phyloP scores from a whole-genome alignment of 2,329 filamentous ascomycete genomes.

The Hypomyces perniciosus region DNA sequence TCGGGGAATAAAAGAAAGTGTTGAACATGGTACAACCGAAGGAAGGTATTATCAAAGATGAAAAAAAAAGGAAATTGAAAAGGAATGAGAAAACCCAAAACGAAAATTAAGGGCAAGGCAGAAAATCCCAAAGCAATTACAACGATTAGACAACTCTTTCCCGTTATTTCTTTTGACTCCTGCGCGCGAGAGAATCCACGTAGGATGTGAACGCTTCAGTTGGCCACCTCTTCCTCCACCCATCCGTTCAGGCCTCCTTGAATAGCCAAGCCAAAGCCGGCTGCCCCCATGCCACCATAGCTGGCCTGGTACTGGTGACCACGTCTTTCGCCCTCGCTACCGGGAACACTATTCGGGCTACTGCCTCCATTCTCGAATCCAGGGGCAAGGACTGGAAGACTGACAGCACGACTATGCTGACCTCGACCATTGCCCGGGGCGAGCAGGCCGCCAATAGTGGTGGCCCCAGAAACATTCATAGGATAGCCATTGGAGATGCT shows the following conservation, averaged over 20 bases:
- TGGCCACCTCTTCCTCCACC: constrained; percentile 61
- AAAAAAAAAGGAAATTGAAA: constrained; percentile 14
- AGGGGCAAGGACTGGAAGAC: constrained; percentile 67
- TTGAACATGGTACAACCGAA: constrained; percentile 13
- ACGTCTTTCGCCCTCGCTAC: constrained; percentile 48
- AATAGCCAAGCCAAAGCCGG: constrained; percentile 56
- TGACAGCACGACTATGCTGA: constrained; percentile 76
- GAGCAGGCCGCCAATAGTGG: constrained; percentile 70
- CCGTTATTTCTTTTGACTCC: constrained; percentile 19
- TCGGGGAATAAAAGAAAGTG: constrained; percentile 1
- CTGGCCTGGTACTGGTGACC: constrained; percentile 62
- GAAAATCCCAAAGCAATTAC: constrained; percentile 32
- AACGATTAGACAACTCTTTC: constrained; percentile 34
- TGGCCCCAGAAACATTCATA: constrained; percentile 50
- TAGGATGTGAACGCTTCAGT: constrained; percentile 34
- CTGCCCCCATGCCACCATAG: constrained; percentile 52
- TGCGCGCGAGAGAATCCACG: constrained; percentile 20
- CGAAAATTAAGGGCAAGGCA: constrained; percentile 19
- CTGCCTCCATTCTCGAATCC: constrained; percentile 56
- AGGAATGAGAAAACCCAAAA: constrained; percentile 11
- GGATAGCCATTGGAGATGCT: constrained; percentile 61
- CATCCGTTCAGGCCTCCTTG: constrained; percentile 60
- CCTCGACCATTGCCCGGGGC: constrained; percentile 60
- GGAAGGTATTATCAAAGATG: constrained; percentile 11
- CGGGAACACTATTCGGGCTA: constrained; percentile 42